Evolutionary conservation across 148 eudicot genomes (phyloP).

Genomic region (Heliamphora exappendiculata): DNA sequence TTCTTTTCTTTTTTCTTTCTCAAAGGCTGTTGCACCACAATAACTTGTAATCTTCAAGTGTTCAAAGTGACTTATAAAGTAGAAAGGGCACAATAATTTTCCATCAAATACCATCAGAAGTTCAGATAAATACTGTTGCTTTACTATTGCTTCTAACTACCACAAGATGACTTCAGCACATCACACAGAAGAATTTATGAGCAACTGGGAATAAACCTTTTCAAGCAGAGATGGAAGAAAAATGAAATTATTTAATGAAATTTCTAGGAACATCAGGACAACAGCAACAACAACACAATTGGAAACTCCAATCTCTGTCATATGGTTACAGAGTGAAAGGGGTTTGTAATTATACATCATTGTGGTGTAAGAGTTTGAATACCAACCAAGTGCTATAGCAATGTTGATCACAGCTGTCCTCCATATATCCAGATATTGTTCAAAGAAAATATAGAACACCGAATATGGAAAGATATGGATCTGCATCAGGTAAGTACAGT

Average conservation of each 20-base stretch:
- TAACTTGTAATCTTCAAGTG: not conserved
- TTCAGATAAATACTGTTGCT: not conserved
- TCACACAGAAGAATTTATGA: not conserved
- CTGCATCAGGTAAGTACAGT: constrained; percentile 26
- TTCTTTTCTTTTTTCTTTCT: not conserved
- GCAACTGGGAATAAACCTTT: not conserved
- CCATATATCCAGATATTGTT: constrained; percentile 77
- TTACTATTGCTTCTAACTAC: not conserved
- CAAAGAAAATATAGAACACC: constrained; percentile 69
- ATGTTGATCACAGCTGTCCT: constrained; percentile 56
- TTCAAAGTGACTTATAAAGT: not conserved
- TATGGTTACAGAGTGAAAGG: constrained; percentile 1
- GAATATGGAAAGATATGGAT: constrained; percentile 64
- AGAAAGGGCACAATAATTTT: not conserved
- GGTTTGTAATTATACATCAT: not conserved
- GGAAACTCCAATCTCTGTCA: not conserved
- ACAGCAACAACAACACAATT: not conserved
- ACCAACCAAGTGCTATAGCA: constrained; percentile 62
- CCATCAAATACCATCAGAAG: not conserved
- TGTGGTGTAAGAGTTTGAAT: constrained; percentile 5
- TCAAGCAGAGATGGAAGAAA: not conserved
- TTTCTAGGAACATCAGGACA: not conserved
- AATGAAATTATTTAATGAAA: not conserved
- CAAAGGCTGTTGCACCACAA: not conserved
- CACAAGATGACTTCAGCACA: not conserved